Base-by-base conservation (phyloP, 2,329 filamentous ascomycete genomes). In the Zymoseptoria tritici region DNA sequence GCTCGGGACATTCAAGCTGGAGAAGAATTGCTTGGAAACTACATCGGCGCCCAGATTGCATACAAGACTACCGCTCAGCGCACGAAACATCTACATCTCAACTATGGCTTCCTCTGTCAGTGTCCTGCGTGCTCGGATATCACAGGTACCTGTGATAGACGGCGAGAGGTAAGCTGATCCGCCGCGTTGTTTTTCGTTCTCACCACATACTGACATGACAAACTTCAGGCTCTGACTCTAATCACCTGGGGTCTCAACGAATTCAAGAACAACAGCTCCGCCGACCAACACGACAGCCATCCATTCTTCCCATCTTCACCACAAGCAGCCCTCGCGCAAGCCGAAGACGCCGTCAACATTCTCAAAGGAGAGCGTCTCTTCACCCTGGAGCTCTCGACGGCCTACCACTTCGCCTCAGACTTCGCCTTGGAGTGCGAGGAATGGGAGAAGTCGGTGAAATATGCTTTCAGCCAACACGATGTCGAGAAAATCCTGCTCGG, bases 331-430 rank as follows among this genome's bases (percentile, higher is more conserved):
- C 56, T 64, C 6, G 31, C 42, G 11, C 62, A 64, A 36, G 62
- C 63, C 5, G 62, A 66, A 51, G 61, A 67, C 49, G 55, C 97
- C 73, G 97, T 97, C 74, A 88, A 91, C 46, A 81, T 97, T 52
- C 83, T 97, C 7, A 91, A 97, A 49, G 92, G 97, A 75, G 93
- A 97, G 76, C 93, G 93, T 7, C 81, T 97, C 57, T 36, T 58
- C 26, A 60, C 56, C 13, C 50, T 60, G 16, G 66, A 69, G 55
- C 60, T 70, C 2, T 51, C 55, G 53, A 66, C 62, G 50, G 67
- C 68, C 16, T 68, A 68, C 49, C 67, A 64, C 22, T 52, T 64
- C 6, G 66, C 66, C 7, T 64, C 66, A 1, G 57, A 42, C 21
- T 29, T 57, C 20, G 60, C 63, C 1, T 54, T 68, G 9, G 52